A percentile compares a stretch with the other conserved stretches of the same genome.
These are phyloP conservation scores for Candida ascalaphidarum DNA, from an alignment of 805 yeast genomes.

Conservation along the genomic window DNA sequence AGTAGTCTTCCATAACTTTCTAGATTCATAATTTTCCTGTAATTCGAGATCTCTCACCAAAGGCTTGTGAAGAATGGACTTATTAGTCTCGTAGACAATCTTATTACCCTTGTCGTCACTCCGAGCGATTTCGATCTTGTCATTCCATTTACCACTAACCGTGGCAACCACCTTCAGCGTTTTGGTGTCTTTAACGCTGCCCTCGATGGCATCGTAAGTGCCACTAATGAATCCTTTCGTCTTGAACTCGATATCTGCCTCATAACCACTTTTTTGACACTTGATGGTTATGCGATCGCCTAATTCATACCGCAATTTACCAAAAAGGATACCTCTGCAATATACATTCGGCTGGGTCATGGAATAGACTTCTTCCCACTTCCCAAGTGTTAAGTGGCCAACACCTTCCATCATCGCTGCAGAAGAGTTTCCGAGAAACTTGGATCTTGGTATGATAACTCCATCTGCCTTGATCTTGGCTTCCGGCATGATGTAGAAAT, in stretches of 20 bases:
- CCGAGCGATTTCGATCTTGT: conserved; percentile 56
- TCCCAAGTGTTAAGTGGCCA: conserved; percentile 62
- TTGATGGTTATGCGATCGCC: conserved; percentile 86
- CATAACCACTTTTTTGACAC: conserved; percentile 48
- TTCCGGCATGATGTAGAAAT: conserved; percentile 81
- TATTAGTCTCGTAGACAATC: conserved; percentile 36
- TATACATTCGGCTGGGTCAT: conserved; percentile 95
- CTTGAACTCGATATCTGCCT: conserved; percentile 86
- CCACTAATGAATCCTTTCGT: conserved; percentile 93
- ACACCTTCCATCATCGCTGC: conserved; percentile 96
- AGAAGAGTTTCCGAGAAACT: conserved; percentile 89
- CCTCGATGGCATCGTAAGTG: conserved; percentile 82
- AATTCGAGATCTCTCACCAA: conserved; percentile 68
- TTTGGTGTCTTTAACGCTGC: conserved; percentile 44
- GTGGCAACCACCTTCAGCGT: conserved; percentile 48
- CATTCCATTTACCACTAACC: conserved; percentile 92
- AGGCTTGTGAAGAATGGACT: conserved; percentile 50
- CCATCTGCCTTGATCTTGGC: conserved; percentile 84
- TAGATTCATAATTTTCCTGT: conserved; percentile 76
- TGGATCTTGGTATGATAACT: conserved; percentile 75
- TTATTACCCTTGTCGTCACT: conserved; percentile 39
- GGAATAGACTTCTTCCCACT: conserved; percentile 66
- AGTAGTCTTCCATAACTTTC: conserved; percentile 78
- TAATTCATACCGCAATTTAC: conserved; percentile 79
- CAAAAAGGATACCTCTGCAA: conserved; percentile 88